Percentiles rank a stretch among this genome's conserved stretches.
Evolutionary conservation across 441 rosid genomes (phyloP).

Genomic region (Gossypium lobatum): DNA sequence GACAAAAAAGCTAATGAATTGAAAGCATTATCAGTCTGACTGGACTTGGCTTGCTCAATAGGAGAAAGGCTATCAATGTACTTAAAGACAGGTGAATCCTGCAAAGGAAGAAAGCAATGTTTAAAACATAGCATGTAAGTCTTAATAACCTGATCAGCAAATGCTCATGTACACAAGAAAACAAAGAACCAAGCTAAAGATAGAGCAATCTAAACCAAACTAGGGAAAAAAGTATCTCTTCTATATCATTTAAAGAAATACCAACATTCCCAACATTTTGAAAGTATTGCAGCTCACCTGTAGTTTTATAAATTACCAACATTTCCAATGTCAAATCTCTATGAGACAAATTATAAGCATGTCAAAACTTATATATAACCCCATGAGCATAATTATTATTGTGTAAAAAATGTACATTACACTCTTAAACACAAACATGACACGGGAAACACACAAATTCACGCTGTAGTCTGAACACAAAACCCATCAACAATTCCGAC

Average conservation of each 20-base stretch:
- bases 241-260: no score
- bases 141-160: background rate
- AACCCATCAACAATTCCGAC: background rate
- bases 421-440: no score
- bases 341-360: no score
- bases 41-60: conserved; percentile 33
- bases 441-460: background rate
- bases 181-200: background rate
- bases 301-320: no score
- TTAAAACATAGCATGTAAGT: background rate
- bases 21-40: conserved; percentile 21
- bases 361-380: no score
- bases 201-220: background rate
- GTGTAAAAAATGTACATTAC: no score
- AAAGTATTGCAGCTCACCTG: no score
- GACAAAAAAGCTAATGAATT: conserved; percentile 33
- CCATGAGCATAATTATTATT: no score
- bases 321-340: no score
- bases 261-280: no score
- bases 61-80: conserved; percentile 56
- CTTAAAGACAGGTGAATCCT: conserved; percentile 61
- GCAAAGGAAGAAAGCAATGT: conserved; percentile 13
- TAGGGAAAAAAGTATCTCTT: no score
- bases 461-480: background rate
- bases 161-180: background rate